Evolutionary conservation across 1,139 yeast species (phyloP).

Genomic region (Oligophagozyma castellii): DNA sequence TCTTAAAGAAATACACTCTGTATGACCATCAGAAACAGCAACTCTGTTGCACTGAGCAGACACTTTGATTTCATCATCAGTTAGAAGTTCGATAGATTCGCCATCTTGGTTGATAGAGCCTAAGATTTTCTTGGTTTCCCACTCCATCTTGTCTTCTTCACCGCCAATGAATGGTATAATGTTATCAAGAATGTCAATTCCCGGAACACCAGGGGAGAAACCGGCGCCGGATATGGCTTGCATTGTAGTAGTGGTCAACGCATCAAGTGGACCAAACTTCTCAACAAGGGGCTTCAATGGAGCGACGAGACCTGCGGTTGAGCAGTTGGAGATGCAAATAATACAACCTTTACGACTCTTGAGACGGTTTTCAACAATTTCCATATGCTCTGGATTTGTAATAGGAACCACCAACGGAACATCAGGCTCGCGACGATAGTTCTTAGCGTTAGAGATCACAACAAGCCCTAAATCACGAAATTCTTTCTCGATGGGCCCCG

Average conservation of each 20-base stretch:
- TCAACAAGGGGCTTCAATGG: conserved; percentile 90
- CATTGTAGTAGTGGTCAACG: conserved; percentile 78
- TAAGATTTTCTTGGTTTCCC: conserved; percentile 93
- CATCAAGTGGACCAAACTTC: conserved; percentile 76
- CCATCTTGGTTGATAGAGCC: conserved; percentile 45
- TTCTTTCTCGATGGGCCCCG: conserved; percentile 82
- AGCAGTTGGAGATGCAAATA: conserved; percentile 93
- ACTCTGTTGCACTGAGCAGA: conserved; percentile 97
- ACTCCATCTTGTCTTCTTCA: conserved; percentile 96
- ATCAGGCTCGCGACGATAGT: conserved; percentile 74
- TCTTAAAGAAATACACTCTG: conserved; percentile 82
- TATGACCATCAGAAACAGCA: conserved; percentile 95
- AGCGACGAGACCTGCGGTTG: conserved; percentile 95
- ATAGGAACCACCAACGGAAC: conserved; percentile 95
- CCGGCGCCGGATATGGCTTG: conserved; percentile 99
- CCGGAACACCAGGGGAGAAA: conserved; percentile 93
- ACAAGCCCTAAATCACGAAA: conserved; percentile 72
- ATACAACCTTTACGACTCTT: conserved; percentile 61
- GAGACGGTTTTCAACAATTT: conserved; percentile 52
- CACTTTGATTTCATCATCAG: conserved; percentile 64
- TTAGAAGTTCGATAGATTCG: conserved; percentile 44
- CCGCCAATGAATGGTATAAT: conserved; percentile 90
- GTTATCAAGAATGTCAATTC: conserved; percentile 89
- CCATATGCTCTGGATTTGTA: conserved; percentile 86
- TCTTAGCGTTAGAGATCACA: conserved; percentile 88